phyloP scores from a whole-genome alignment of 768 basidiomycete genomes.

The Trametes coccinea region DNA sequence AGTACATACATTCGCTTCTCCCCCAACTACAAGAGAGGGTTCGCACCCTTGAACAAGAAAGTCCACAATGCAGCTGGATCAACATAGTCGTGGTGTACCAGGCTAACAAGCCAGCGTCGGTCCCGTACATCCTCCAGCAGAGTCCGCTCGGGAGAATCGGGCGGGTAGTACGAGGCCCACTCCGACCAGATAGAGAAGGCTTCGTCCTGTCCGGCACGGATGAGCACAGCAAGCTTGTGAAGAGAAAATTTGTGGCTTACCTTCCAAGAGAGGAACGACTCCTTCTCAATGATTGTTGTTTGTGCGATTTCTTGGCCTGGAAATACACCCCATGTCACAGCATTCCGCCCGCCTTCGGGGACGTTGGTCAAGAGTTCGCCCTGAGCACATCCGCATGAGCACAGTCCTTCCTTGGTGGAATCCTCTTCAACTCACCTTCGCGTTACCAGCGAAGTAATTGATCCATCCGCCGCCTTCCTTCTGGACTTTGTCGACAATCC shows the following conservation, averaged over 20 bases:
- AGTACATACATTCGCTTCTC: too few relatives aligned
- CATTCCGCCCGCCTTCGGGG: slow-evolving; percentile 76
- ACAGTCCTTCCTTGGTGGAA: background rate
- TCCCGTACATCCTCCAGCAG: slow-evolving; percentile 73
- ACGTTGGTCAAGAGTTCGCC: slow-evolving; percentile 84
- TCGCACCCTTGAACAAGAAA: slow-evolving; percentile 59
- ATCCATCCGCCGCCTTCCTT: slow-evolving; percentile 64
- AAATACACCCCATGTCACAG: slow-evolving; percentile 99
- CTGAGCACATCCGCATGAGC: slow-evolving; percentile 37
- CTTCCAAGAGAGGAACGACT: slow-evolving; percentile 97
- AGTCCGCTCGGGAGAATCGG: slow-evolving; percentile 66
- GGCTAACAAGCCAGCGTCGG: slow-evolving; percentile 85
- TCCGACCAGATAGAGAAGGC: slow-evolving; percentile 95
- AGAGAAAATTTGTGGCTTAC: slow-evolving; percentile 41
- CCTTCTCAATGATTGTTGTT: slow-evolving; percentile 93
- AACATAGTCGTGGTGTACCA: slow-evolving; percentile 94
- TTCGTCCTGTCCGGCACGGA: slow-evolving; percentile 65
- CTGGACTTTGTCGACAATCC: slow-evolving; percentile 57
- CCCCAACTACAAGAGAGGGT: slow-evolving; percentile 8
- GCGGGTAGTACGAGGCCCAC: slow-evolving; percentile 88
- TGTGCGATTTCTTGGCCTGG: slow-evolving; percentile 95
- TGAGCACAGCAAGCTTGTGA: background rate
- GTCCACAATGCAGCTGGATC: slow-evolving; percentile 76
- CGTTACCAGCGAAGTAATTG: slow-evolving; percentile 85
- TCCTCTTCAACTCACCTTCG: slow-evolving; percentile 51